Percentiles rank a stretch among this genome's conserved stretches.
Conservation (phyloP, 208 protist genomes). For the Wallacemonas collosoma region DNA sequence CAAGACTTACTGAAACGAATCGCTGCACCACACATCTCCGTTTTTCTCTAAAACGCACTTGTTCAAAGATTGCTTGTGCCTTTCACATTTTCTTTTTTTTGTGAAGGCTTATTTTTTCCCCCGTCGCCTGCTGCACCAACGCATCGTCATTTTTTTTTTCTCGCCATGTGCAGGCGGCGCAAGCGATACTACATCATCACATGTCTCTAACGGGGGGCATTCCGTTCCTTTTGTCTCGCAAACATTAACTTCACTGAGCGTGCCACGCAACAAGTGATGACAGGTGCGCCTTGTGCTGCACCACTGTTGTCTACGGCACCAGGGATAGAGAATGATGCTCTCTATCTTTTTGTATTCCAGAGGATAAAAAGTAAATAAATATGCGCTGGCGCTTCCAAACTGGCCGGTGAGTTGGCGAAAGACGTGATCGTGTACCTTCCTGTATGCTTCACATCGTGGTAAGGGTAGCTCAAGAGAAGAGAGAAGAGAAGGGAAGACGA, state of each 20-base stretch:
- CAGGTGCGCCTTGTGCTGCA: not conserved
- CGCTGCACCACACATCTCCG: conserved; percentile 1
- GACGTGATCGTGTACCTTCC: conserved; percentile 17
- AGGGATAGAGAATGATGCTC: conserved; percentile 18
- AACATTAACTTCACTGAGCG: conserved; percentile 25
- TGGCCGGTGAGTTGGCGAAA: conserved; percentile 25
- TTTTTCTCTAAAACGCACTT: conserved; percentile 7
- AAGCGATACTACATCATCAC: conserved; percentile 18
- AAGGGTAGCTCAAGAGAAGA: too few relatives aligned
- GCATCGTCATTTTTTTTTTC: not conserved
- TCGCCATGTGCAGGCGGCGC: conserved; percentile 3
- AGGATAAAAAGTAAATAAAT: conserved; percentile 20
- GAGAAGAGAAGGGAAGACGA: too few relatives aligned
- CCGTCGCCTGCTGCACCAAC: not conserved
- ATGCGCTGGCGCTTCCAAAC: conserved; percentile 24
- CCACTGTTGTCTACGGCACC: conserved; percentile 14
- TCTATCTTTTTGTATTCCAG: conserved; percentile 22
- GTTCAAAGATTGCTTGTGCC: conserved; percentile 16
- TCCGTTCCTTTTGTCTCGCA: conserved; percentile 19
- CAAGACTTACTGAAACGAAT: not conserved
- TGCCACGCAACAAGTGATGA: conserved; percentile 20
- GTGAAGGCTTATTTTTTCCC: conserved; percentile 14
- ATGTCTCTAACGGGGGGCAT: conserved; percentile 50
- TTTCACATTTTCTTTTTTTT: not conserved
- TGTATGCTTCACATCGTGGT: conserved; percentile 8